Evolutionary conservation across 495 filamentous ascomycete genomes (phyloP), one percentile per base, ranked within the genome.

Genomic region (Aspergillus avenaceus): DNA sequence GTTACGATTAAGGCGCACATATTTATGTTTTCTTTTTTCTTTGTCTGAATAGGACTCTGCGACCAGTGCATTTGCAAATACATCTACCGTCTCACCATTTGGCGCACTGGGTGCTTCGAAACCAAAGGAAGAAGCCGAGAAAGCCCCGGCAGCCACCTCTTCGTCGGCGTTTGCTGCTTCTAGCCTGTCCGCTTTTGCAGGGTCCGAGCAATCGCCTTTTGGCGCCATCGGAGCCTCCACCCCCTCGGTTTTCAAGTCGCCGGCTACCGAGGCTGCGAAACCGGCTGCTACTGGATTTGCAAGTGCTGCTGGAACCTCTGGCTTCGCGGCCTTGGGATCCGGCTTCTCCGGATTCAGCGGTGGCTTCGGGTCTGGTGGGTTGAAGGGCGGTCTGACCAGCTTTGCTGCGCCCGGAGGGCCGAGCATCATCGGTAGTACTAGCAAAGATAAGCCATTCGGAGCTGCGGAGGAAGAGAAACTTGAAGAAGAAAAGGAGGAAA

Each of bases 361-460:
- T 46, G 74, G 75, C 13, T 77, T 80, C 53, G 66, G 78, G 9
- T 71, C 73, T 22, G 66, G 75, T 9, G 72, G 71, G 16, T 60
- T 72, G 3, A 69, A 66, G 9, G 67, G 79, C n/a, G 76, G 75
- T 14, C 65, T 90, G 13, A 78, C 74, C 5, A 84, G 74, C 60
- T 95, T 95, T 65, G 87, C 84, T 13, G 82, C 82, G 27, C 80
- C 84, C 23, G 81, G 76, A 41, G 70, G 72, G 25, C 62, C 79
- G 29, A 70, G 65, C 26, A 70, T 82, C 41, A 59, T 80, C 9
- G 80, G 77, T 38, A 78, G 71, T 25, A 53, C 73, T 26, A 82
- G 83, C 62, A 78, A 84, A 27, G 71, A 78, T 6, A 87, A 78
- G 65, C 71, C 86, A 0, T 87, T 95, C 56, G 89, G 90, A 8